Percentiles rank a stretch among this genome's conserved stretches.
These are phyloP conservation scores for Triglochin maritima DNA, from an alignment of 106 monocot species.

Conservation along the genomic window DNA sequence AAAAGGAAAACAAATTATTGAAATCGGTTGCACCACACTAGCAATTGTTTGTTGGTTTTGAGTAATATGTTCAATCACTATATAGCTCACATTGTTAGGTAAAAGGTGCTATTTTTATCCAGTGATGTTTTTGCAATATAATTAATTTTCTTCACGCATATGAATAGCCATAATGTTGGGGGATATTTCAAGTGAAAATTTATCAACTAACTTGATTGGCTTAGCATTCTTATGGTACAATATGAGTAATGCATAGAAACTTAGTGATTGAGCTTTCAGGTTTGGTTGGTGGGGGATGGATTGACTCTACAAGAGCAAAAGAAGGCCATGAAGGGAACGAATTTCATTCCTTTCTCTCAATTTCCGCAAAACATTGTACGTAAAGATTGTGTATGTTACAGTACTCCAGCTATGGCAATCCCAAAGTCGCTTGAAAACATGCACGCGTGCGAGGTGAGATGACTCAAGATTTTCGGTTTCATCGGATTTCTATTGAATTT, in stretches of 20 bases:
- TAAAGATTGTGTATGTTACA: slow-evolving; percentile 39
- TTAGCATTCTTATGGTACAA: no score
- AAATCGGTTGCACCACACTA: no score
- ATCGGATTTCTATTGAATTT: background rate
- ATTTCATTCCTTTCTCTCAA: slow-evolving; percentile 55
- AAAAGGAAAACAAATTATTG: no score
- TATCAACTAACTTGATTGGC: no score
- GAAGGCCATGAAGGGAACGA: slow-evolving; percentile 20
- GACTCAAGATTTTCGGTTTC: background rate
- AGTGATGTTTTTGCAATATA: no score
- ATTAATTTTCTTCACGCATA: no score
- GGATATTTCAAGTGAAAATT: no score
- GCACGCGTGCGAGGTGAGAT: slow-evolving; percentile 51
- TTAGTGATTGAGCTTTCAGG: slow-evolving; percentile 9
- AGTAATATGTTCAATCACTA: no score
- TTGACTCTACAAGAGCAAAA: slow-evolving; percentile 29
- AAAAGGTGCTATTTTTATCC: no score
- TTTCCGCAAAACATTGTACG: slow-evolving; percentile 6
- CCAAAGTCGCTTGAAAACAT: slow-evolving; percentile 51
- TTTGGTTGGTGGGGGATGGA: slow-evolving; percentile 52
- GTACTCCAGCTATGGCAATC: slow-evolving; percentile 37
- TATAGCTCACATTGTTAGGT: no score
- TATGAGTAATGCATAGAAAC: background rate
- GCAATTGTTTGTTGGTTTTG: no score
- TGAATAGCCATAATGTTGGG: no score